Evolutionary conservation across 2,329 filamentous ascomycete species (phyloP), one percentile per base, ranked within the genome.

Genomic region (Piedraia hortae): DNA sequence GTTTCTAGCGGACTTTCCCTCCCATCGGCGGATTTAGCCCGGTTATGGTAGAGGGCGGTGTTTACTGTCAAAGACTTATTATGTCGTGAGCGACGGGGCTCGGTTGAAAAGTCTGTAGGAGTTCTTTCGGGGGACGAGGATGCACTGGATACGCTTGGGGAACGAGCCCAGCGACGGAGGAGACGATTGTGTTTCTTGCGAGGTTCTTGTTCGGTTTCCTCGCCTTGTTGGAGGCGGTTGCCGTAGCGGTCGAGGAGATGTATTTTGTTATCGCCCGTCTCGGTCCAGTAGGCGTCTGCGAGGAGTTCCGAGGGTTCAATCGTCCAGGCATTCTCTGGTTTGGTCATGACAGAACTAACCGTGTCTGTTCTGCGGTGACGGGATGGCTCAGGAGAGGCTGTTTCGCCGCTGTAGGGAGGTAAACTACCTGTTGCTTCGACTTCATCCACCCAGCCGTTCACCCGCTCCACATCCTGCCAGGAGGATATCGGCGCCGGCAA

Each of bases 241-340:
- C 77, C 77, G 35, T 74, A 53, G 8, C 66, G 63, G 43, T 90
- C 72, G 38, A 89, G 73, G 18, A 90, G 69, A 13, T 78, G 53
- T 23, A 56, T 57, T 41, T 80, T 88, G 44, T 91, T 78, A 26
- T 68, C 54, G 14, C 60, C 62, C 35, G 80, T 66, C 41, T 91
- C 77, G 11, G 88, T 49, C 85, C 85, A 97, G 37, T 80, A 75
- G 1, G 71, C 57, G 48, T 97, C 85, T 4, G 80, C 80, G 20
- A 93, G 51, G 43, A 91, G 58, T 40, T 93, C 80, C 25, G 73
- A 67, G 1, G 82, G 74, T 19, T 71, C 62, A 10, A 80, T 62
- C 17, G 62, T 58, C 85, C 85, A 93, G 37, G 89, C 78, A 12
- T 78, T 64, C 27, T 74, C 62, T 1, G 72, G 68, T 21, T 77